These are phyloP conservation scores for Aspergillus amoenus DNA, from an alignment of 2,329 filamentous ascomycete genomes.

Conservation along the genomic window DNA sequence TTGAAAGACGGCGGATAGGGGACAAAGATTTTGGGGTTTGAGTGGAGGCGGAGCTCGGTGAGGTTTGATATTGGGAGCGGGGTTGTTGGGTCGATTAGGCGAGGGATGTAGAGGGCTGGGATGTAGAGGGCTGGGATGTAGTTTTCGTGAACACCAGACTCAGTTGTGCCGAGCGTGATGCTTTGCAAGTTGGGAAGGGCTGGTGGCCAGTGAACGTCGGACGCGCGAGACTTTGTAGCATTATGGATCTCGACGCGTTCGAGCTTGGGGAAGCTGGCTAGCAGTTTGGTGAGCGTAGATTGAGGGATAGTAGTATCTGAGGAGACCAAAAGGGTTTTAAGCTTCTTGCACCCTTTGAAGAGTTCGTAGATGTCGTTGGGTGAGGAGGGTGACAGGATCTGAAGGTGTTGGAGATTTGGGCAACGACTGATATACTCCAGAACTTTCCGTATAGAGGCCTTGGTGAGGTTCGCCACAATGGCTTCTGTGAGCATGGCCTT, in stretches of 20 bases:
- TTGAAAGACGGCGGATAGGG: conserved; percentile 19
- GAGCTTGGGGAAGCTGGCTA: conserved; percentile 27
- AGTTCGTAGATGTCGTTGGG: conserved; percentile 24
- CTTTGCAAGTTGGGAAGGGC: conserved; percentile 32
- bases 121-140: conserved; percentile 18
- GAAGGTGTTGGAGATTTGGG: conserved; percentile 32
- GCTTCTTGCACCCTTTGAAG: conserved; percentile 25
- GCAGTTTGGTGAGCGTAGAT: conserved; percentile 24
- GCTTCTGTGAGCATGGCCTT: conserved; percentile 34
- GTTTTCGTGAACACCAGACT: conserved; percentile 12
- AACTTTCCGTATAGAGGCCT: conserved; percentile 23
- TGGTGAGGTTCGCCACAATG: conserved; percentile 29
- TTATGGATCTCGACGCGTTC: conserved; percentile 28
- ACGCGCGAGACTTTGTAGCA: conserved; percentile 15
- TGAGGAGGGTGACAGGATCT: conserved; percentile 23
- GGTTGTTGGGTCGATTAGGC: conserved; percentile 1
- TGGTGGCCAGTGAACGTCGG: conserved; percentile 22
- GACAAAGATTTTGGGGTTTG: conserved; percentile 22
- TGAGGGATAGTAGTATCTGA: conserved; percentile 25
- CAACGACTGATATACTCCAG: conserved; percentile 36
- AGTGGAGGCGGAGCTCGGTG: conserved; percentile 33
- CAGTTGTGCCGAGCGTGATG: conserved; percentile 24
- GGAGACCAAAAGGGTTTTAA: conserved; percentile 28
- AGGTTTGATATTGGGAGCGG: conserved; percentile 28
- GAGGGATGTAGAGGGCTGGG: conserved; percentile 21